These are phyloP conservation scores for Metschnikowia drakensbergensis DNA, from an alignment of 805 yeast species.

Conservation along the genomic window DNA sequence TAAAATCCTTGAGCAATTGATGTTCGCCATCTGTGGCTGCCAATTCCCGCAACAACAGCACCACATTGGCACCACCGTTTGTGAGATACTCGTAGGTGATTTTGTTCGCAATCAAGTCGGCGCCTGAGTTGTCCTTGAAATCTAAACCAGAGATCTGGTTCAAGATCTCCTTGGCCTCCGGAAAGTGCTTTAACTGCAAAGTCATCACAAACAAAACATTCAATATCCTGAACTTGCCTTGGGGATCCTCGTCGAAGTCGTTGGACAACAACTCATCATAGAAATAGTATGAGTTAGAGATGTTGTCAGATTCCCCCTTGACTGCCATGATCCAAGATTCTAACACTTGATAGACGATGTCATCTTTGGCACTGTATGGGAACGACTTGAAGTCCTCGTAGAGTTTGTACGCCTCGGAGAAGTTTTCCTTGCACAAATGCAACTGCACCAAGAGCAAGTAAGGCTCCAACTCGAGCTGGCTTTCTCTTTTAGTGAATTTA, in stretches of 20 bases:
- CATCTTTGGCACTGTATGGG: constrained; percentile 49
- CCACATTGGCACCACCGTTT: constrained; percentile 40
- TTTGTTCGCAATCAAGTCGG: constrained; percentile 58
- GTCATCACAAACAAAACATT: constrained; percentile 68
- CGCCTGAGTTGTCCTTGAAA: constrained; percentile 23
- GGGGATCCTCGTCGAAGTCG: constrained; percentile 36
- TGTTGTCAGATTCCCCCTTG: constrained; percentile 40
- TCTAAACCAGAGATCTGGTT: constrained; percentile 43
- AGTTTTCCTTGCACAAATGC: constrained; percentile 36
- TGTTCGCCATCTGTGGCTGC: constrained; percentile 50
- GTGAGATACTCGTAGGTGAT: constrained; percentile 56
- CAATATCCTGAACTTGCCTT: constrained; percentile 38
- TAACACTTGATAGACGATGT: constrained; percentile 69
- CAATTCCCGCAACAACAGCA: constrained; percentile 45
- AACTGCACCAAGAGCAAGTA: constrained; percentile 39
- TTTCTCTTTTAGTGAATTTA: constrained; percentile 22
- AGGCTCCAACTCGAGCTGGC: constrained; percentile 36
- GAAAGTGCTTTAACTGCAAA: constrained; percentile 71
- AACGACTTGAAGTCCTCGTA: constrained; percentile 30
- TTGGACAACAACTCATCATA: constrained; percentile 74
- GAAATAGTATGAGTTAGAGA: constrained; percentile 48
- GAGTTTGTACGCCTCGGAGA: constrained; percentile 30
- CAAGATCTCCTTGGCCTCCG: constrained; percentile 71
- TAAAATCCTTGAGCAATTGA: constrained; percentile 52
- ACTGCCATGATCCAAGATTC: constrained; percentile 60